Evolutionary conservation across 352 stramenopile species (phyloP).

Genomic region (Globisporangium camurandrum): DNA sequence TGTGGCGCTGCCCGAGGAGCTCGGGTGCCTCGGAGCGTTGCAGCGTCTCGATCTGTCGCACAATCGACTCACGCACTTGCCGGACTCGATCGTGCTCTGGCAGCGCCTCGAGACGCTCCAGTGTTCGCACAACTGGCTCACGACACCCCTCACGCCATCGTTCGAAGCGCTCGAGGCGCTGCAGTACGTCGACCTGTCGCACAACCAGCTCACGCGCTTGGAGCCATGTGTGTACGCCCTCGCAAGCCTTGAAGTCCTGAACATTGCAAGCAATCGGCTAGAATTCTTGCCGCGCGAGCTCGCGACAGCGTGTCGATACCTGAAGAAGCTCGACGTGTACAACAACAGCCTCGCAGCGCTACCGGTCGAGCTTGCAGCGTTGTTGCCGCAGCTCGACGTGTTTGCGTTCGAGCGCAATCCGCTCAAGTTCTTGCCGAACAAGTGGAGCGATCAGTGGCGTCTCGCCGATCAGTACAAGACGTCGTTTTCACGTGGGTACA

Average conservation of each 20-base stretch:
- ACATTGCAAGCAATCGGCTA: constrained; percentile 42
- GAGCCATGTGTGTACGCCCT: constrained; percentile 47
- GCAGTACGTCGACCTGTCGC: constrained; percentile 49
- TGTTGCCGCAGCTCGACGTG: constrained; percentile 50
- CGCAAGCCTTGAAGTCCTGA: constrained; percentile 40
- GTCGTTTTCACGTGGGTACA: constrained; percentile 44
- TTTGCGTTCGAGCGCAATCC: constrained; percentile 51
- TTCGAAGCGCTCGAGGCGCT: constrained; percentile 22
- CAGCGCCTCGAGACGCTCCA: constrained; percentile 26
- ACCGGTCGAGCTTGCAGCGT: constrained; percentile 38
- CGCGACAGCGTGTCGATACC: constrained; percentile 12
- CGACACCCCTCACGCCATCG: constrained; percentile 25
- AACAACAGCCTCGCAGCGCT: constrained; percentile 48
- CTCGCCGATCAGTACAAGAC: constrained; percentile 46
- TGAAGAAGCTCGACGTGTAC: constrained; percentile 59
- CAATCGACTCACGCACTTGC: constrained; percentile 42
- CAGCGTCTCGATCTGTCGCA: constrained; percentile 32
- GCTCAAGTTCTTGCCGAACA: constrained; percentile 44
- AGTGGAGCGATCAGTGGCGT: constrained; percentile 53
- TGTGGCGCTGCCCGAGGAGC: constrained; percentile 37
- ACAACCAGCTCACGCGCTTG: constrained; percentile 39
- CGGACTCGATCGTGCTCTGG: constrained; percentile 41
- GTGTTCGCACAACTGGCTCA: constrained; percentile 47
- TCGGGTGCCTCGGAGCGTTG: constrained; percentile 44
- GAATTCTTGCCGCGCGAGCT: constrained; percentile 29